These are phyloP conservation scores for Saccharomycopsis olivae DNA, from an alignment of 805 yeast species.

Conservation along the genomic window DNA sequence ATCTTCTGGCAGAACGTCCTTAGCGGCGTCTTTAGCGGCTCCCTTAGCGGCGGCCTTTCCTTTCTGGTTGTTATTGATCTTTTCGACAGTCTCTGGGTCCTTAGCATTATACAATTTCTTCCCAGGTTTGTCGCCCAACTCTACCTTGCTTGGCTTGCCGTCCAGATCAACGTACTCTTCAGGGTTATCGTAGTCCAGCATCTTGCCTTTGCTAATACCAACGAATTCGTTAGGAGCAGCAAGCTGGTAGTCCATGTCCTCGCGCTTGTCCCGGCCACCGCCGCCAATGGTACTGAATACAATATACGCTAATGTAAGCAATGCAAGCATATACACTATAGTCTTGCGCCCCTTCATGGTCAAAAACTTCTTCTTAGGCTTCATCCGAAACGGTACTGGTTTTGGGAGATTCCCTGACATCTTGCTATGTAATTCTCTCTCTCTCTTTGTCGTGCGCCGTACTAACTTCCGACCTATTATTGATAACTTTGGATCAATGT, in stretches of 20 bases:
- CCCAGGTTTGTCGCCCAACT: background rate
- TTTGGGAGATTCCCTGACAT: constrained; percentile 10
- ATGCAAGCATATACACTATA: constrained; percentile 13
- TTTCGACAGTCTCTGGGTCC: too few species aligned
- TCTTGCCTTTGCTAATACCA: constrained; percentile 13
- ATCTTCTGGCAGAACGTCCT: background rate
- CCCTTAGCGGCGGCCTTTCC: background rate
- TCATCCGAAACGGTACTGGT: constrained; percentile 19
- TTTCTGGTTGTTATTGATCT: too few species aligned
- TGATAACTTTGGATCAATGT: too few species aligned
- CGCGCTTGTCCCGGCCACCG: constrained; percentile 6
- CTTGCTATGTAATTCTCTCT: too few species aligned
- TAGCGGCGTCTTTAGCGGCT: background rate
- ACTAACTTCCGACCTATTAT: too few species aligned
- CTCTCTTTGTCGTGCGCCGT: too few species aligned
- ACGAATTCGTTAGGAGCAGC: constrained; percentile 18
- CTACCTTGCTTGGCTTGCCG: background rate
- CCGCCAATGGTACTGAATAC: constrained; percentile 9
- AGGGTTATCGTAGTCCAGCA: constrained; percentile 24
- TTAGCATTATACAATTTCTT: background rate
- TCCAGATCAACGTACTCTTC: constrained; percentile 23
- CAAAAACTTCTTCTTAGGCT: constrained; percentile 15
- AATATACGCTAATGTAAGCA: constrained; percentile 13
- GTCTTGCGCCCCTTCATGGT: constrained; percentile 10
- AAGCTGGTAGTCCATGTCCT: constrained; percentile 10